Evolutionary conservation across 208 protist species (phyloP), one percentile per base, ranked within the genome.

Genomic region (Porcisia hertigi): DNA sequence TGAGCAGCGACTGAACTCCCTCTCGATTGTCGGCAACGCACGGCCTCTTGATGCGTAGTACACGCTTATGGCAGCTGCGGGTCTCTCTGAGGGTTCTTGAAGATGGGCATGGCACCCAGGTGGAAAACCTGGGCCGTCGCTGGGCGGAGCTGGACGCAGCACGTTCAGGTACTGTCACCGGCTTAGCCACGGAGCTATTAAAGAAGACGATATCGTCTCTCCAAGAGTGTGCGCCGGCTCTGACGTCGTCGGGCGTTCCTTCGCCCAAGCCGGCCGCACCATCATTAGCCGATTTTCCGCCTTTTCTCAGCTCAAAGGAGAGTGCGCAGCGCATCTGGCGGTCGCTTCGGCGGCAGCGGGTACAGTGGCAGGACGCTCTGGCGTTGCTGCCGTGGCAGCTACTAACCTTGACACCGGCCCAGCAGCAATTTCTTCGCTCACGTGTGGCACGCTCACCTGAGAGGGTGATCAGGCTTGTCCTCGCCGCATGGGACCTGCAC

Each of bases 241-340:
- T 49, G 16, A 52, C 30, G 18, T 49, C 59, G 30, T 57, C 52
- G 34, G 34, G 45, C 25, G 30, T 55, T 16, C 14, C 66, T 25
- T 25, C n/a, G 18, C 12, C 5, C 1, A 30, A 12, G 3, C 25
- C 25, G 47, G 11, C 45, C 14, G 18, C 49, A 41, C 39, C 47
- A 20, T 45, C 47, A 8, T 16, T 62, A 20, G 14, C 71, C 23
- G 18, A 23, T n/a, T 1, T n/a, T 25, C 58, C 49, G 58, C 30
- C 55, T 7, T 39, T 84, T 47, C 69, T 77, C 2, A 18, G 36
- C 65, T 64, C 53, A 4, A 74, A 59, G 8, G 53, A 49, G 25
- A 66, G 76, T n/a, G 89, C 92, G 9, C 16, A 82, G 53, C 54
- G 86, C 20, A 82, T 96, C 41, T 96, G 92, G 92, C 54, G 63